These are phyloP conservation scores for Rhynchosporium secalis DNA, from an alignment of 2,329 filamentous ascomycete genomes.

Conservation along the genomic window DNA sequence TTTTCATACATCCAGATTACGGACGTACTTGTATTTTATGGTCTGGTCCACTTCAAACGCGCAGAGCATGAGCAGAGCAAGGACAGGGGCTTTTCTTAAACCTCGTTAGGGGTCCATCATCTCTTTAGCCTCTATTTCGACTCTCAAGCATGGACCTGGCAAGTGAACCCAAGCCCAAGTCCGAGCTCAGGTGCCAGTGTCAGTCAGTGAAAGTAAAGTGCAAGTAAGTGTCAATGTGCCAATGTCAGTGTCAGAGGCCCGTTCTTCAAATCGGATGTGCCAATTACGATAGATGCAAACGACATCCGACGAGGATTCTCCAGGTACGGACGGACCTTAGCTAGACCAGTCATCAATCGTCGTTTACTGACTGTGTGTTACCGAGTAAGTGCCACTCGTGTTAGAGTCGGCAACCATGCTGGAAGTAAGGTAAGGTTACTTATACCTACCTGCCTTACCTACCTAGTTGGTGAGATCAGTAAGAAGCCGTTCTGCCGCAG, in stretches of 20 bases:
- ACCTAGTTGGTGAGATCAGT: conserved; percentile 12
- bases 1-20: conserved; percentile 4
- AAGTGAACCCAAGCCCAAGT: not conserved
- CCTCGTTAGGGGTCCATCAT: not conserved
- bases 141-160: conserved; percentile 2
- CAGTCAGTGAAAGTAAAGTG: not conserved
- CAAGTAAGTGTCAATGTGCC: too few species aligned
- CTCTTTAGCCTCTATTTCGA: not conserved
- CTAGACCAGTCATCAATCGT: too few species aligned
- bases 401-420: conserved; percentile 11
- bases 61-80: conserved; percentile 6
- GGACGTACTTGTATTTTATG: not conserved
- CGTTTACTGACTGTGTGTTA: too few species aligned
- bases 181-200: not conserved
- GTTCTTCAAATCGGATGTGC: not conserved
- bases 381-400: not conserved
- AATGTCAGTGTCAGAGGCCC: too few species aligned
- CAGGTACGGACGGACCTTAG: not conserved
- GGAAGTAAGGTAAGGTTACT: not conserved
- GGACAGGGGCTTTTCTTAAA: not conserved
- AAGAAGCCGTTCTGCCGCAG: conserved; percentile 14
- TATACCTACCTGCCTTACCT: too few species aligned
- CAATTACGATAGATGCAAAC: not conserved
- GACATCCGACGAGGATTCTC: not conserved
- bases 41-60: not conserved